Percentiles rank a stretch among this genome's conserved stretches.
Conservation (phyloP, 1,139 yeast species). For the Taphrina confusa region DNA sequence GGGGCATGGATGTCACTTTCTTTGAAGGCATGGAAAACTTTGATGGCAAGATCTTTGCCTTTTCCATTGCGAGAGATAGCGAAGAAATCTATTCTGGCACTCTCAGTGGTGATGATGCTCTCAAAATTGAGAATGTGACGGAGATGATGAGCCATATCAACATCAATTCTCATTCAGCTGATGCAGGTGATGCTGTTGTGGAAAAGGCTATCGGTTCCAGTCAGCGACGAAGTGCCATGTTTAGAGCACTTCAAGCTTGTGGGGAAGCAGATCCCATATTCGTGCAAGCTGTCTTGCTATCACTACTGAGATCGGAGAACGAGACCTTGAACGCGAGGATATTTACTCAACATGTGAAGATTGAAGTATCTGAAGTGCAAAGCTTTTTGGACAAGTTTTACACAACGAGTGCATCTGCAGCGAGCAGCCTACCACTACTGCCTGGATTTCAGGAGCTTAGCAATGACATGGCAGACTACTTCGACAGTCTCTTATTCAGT, state of each 20-base stretch:
- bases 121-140: not conserved
- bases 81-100: constrained; percentile 13
- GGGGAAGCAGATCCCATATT: not conserved
- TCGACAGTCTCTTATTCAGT: not conserved
- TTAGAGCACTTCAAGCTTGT: constrained; percentile 2
- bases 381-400: constrained; percentile 10
- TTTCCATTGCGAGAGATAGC: constrained; percentile 19
- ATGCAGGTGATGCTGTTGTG: not conserved
- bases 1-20: constrained; percentile 25
- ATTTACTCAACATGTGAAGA: not conserved
- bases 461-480: constrained; percentile 7
- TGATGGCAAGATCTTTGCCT: constrained; percentile 28
- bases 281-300: not conserved
- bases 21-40: constrained; percentile 26
- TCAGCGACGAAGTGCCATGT: constrained; percentile 16
- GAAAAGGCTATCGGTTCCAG: not conserved
- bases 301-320: constrained; percentile 1
- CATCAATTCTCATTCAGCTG: not conserved
- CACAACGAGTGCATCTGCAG: constrained; percentile 6
- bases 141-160: constrained; percentile 4
- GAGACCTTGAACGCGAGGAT: constrained; percentile 4
- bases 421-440: not conserved
- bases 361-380: not conserved
- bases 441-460: not conserved
- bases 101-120: not conserved